phyloP scores from a whole-genome alignment of 169 alveolate genomes.

The Neospora caninum region DNA sequence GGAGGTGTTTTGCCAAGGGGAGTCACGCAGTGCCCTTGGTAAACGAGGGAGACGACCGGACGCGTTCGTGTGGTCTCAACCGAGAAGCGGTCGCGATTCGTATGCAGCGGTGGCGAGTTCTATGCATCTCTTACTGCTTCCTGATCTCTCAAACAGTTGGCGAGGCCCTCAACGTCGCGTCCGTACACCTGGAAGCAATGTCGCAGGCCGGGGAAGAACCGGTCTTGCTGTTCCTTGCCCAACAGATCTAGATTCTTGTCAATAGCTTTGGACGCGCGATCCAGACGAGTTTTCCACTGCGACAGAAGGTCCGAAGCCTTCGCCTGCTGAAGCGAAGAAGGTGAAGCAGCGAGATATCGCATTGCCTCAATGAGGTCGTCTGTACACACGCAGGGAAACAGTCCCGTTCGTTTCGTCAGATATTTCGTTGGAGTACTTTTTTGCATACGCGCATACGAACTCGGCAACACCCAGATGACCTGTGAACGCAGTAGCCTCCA shows the following conservation, averaged over 20 bases:
- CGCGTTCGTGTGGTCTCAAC: too few species aligned
- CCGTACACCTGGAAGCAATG: neutral
- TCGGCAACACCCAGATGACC: too few species aligned
- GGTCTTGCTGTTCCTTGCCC: neutral
- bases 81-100: too few species aligned
- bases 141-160: neutral
- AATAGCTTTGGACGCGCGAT: neutral
- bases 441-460: too few species aligned
- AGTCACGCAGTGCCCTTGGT: too few species aligned
- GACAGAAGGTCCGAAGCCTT: neutral
- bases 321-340: neutral
- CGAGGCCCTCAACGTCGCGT: slow-evolving; percentile 2
- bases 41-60: too few species aligned
- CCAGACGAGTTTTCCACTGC: neutral
- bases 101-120: neutral
- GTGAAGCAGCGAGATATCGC: neutral
- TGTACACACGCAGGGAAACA: neutral
- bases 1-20: too few species aligned
- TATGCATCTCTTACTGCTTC: neutral
- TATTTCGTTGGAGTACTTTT: too few species aligned
- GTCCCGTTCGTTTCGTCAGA: too few species aligned
- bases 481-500: too few species aligned
- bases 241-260: neutral
- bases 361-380: slow-evolving; percentile 5
- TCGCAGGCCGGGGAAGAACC: neutral